Conservation (phyloP, 768 basidiomycete species). For the Panellus pusillus region DNA sequence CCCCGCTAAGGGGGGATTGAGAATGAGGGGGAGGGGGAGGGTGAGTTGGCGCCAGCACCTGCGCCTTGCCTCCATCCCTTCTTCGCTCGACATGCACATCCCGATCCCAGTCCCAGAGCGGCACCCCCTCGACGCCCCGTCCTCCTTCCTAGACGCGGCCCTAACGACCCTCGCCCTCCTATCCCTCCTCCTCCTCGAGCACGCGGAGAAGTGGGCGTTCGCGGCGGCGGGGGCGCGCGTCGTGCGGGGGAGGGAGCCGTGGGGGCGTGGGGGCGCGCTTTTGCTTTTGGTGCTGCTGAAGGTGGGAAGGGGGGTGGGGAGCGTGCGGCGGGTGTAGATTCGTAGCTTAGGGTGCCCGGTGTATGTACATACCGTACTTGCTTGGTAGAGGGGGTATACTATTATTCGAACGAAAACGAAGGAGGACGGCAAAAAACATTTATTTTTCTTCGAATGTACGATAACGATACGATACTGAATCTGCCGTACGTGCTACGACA, state of each 20-base stretch:
- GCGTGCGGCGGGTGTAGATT: too few species aligned
- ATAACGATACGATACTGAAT: too few species aligned
- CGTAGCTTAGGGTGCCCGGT: too few species aligned
- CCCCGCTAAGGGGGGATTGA: constrained; percentile 8
- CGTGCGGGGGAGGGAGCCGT: constrained; percentile 55
- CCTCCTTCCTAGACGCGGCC: neutral
- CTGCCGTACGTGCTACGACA: too few species aligned
- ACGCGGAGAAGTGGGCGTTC: constrained; percentile 42
- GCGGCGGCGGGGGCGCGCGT: constrained; percentile 40
- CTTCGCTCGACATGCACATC: too few species aligned
- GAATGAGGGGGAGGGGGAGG: too few species aligned
- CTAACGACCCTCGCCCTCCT: constrained; percentile 24
- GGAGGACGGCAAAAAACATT: too few species aligned
- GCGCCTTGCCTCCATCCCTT: constrained; percentile 1
- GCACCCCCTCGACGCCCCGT: constrained; percentile 33
- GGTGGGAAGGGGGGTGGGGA: neutral
- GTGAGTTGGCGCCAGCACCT: constrained; percentile 1
- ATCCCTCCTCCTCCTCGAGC: constrained; percentile 29
- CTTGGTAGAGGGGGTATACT: too few species aligned
- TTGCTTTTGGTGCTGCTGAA: constrained; percentile 17
- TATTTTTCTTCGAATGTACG: too few species aligned
- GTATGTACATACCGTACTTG: too few species aligned
- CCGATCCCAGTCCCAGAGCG: constrained; percentile 21
- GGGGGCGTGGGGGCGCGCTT: constrained; percentile 51
- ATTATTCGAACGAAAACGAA: too few species aligned